Percentiles rank a stretch among this genome's conserved stretches.
phyloP scores from a whole-genome alignment of 495 filamentous ascomycete species.

The Lentithecium fluviatile region DNA sequence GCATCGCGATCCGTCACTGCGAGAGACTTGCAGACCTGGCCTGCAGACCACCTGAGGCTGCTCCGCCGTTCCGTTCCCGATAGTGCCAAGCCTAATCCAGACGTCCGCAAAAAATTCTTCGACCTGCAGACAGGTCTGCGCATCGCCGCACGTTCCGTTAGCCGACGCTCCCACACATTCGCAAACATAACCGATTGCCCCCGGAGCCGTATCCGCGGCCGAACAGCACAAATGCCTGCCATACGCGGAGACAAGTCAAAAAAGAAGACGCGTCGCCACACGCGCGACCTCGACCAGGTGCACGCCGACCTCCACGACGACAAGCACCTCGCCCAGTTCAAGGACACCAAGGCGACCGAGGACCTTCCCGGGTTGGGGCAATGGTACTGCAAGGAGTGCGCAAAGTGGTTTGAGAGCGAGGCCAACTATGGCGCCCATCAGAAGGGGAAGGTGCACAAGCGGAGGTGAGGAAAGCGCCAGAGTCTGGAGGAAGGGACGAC shows the following conservation, averaged over 20 bases:
- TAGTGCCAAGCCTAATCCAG: slow-evolving; percentile 11
- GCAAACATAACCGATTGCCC: slow-evolving; percentile 8
- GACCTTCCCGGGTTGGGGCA: slow-evolving; percentile 81
- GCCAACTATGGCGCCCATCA: slow-evolving; percentile 70
- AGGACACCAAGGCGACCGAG: slow-evolving; percentile 74
- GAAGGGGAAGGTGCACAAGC: slow-evolving; percentile 89
- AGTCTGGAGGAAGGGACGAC: slow-evolving; percentile 18
- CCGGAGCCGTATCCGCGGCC: slow-evolving; percentile 26
- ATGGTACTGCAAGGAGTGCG: slow-evolving; percentile 88
- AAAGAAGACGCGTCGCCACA: slow-evolving; percentile 61
- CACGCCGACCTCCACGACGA: slow-evolving; percentile 71
- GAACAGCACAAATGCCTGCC: slow-evolving; percentile 39
- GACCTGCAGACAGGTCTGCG: slow-evolving; percentile 25
- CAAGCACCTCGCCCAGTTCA: slow-evolving; percentile 74
- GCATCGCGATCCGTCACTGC: neutral
- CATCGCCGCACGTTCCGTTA: slow-evolving; percentile 16
- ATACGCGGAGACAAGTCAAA: slow-evolving; percentile 44
- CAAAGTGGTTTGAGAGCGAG: slow-evolving; percentile 93
- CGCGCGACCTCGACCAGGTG: slow-evolving; percentile 81
- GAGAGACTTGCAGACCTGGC: slow-evolving; percentile 1
- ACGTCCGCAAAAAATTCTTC: slow-evolving; percentile 11
- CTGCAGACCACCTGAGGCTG: slow-evolving; percentile 15
- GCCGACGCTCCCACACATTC: slow-evolving; percentile 16
- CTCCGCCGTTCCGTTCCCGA: neutral
- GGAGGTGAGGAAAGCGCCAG: slow-evolving; percentile 57